A percentile compares a stretch with the other conserved stretches of the same genome.
Conservation (phyloP, 305 asterid genomes). For the Fraxinus velutina region DNA sequence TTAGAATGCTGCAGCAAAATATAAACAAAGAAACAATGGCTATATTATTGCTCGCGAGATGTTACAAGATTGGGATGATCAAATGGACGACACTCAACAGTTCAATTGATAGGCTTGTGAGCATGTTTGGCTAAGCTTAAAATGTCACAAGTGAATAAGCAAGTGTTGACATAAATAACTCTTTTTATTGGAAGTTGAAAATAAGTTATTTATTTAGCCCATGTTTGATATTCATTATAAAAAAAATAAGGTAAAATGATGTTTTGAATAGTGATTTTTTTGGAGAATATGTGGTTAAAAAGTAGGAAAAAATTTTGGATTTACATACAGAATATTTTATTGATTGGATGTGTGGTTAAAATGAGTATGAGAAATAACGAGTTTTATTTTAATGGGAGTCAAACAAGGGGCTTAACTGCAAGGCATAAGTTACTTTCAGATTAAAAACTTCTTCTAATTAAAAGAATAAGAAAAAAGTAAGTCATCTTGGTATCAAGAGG, state of each 20-base stretch:
- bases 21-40: background rate
- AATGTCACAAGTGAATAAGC: background rate
- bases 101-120: background rate
- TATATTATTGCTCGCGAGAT: background rate
- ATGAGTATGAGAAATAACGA: background rate
- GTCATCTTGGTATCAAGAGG: background rate
- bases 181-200: background rate
- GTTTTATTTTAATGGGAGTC: background rate
- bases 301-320: background rate
- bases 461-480: background rate
- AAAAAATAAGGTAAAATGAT: background rate
- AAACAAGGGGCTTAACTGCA: background rate
- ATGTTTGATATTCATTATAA: background rate
- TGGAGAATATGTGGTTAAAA: background rate
- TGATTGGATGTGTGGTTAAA: background rate
- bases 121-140: background rate
- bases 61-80: background rate
- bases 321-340: background rate
- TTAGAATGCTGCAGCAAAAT: constrained; percentile 52
- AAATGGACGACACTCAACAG: background rate
- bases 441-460: background rate
- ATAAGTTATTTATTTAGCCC: background rate
- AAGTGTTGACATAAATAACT: background rate
- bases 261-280: background rate
- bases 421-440: background rate